Conservation (phyloP, 768 basidiomycete species). For the Chalciporus sphaerocephalus region DNA sequence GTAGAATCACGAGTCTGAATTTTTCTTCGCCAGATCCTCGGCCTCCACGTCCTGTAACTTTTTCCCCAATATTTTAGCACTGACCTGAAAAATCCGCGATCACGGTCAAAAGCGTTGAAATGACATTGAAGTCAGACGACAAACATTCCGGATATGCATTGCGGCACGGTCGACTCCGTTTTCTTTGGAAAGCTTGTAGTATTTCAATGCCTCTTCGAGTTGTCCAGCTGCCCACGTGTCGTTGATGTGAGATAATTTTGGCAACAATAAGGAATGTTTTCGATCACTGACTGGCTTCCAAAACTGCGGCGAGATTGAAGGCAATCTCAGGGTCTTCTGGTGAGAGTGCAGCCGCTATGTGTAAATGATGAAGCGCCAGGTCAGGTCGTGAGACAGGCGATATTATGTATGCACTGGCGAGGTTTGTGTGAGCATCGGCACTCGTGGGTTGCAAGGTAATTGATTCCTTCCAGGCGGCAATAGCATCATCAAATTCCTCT, state of each 20-base stretch:
- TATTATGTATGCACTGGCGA: constrained; percentile 87
- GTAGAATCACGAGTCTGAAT: constrained; percentile 26
- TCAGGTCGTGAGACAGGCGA: constrained; percentile 76
- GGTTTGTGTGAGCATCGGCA: constrained; percentile 83
- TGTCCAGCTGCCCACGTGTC: constrained; percentile 60
- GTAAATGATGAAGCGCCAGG: constrained; percentile 80
- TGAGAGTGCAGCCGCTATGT: constrained; percentile 73
- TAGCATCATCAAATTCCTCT: constrained; percentile 90
- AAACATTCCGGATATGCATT: constrained; percentile 78
- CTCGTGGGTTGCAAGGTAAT: constrained; percentile 77
- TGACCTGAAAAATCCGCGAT: constrained; percentile 47
- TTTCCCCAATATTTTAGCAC: constrained; percentile 73
- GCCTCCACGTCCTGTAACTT: constrained; percentile 39
- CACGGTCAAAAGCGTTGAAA: constrained; percentile 12
- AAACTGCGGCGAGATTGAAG: constrained; percentile 86
- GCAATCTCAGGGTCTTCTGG: constrained; percentile 90
- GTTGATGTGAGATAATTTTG: constrained; percentile 29
- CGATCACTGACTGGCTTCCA: constrained; percentile 73
- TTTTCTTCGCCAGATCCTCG: constrained; percentile 30
- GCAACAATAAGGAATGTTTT: constrained; percentile 32
- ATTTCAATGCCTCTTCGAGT: constrained; percentile 73
- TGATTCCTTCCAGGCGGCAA: constrained; percentile 81
- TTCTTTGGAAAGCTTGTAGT: constrained; percentile 77
- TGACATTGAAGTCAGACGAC: constrained; percentile 23
- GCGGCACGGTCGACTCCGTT: constrained; percentile 78